Percentiles rank a stretch among this genome's conserved stretches.
Conservation (phyloP, 192 early-diverging fungal species). For the Chytriomyces sp. region DNA sequence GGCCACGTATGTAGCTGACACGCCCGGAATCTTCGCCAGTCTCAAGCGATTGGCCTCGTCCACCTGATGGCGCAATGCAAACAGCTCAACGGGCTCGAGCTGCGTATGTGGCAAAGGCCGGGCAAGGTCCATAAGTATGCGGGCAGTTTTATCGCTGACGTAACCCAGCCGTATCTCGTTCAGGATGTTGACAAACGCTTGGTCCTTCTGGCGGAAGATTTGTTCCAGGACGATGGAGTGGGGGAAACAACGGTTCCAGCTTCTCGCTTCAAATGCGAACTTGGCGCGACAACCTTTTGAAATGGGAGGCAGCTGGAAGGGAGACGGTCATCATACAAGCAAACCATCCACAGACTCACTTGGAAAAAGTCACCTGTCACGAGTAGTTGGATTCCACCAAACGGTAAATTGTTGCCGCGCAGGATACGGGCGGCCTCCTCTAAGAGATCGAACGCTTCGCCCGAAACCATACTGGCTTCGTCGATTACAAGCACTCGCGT, state of each 20-base stretch:
- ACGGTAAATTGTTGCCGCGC: constrained; percentile 30
- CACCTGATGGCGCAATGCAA: constrained; percentile 24
- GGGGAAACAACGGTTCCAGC: constrained; percentile 2
- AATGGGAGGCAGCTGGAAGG: constrained; percentile 18
- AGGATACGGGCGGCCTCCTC: constrained; percentile 36
- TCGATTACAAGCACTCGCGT: constrained; percentile 52
- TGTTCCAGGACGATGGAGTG: constrained; percentile 49
- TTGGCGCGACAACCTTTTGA: not conserved
- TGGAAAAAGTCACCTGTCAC: constrained; percentile 26
- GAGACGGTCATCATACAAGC: no score
- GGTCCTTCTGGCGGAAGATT: constrained; percentile 86
- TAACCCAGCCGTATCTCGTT: constrained; percentile 82
- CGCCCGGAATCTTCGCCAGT: constrained; percentile 46
- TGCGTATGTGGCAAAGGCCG: constrained; percentile 38
- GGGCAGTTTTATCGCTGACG: constrained; percentile 55
- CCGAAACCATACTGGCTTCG: constrained; percentile 57
- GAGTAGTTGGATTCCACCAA: constrained; percentile 52
- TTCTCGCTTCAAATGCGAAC: constrained; percentile 17
- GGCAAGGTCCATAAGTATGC: constrained; percentile 56
- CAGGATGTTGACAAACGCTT: constrained; percentile 74
- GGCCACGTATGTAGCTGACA: constrained; percentile 66
- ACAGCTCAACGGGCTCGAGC: constrained; percentile 58
- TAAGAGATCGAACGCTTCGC: constrained; percentile 48
- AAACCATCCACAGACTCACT: no score
- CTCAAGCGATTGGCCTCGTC: constrained; percentile 26